Evolutionary conservation across 2,329 filamentous ascomycete species (phyloP).

Genomic region (Hypoxylon sp.): DNA sequence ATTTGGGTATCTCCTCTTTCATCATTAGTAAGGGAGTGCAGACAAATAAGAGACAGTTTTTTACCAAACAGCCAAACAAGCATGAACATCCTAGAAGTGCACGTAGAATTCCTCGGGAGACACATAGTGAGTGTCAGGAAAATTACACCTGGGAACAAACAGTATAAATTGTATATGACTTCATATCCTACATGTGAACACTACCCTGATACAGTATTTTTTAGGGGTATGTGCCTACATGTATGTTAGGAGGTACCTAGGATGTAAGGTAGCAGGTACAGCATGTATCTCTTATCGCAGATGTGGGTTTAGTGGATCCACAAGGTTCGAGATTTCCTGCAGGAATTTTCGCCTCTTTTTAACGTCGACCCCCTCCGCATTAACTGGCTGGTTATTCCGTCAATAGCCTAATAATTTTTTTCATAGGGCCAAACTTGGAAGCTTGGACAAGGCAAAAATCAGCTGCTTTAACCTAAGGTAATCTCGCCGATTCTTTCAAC

Average conservation of each 20-base stretch:
- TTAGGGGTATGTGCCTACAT: not conserved
- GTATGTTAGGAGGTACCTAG: not conserved
- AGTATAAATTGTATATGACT: not conserved
- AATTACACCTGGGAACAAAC: not conserved
- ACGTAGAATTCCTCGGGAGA: not conserved
- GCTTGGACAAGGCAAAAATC: conserved; percentile 29
- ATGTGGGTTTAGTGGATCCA: conserved; percentile 23
- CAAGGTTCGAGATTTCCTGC: conserved; percentile 38
- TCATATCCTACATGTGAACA: not conserved
- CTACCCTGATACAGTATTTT: not conserved
- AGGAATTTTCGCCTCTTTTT: conserved; percentile 40
- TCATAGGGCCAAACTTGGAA: conserved; percentile 17
- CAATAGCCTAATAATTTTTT: conserved; percentile 40
- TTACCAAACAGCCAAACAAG: not conserved
- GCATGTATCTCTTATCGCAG: not conserved
- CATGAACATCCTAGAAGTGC: not conserved
- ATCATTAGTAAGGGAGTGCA: not conserved
- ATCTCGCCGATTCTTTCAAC: conserved; percentile 29
- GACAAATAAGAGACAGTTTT: not conserved
- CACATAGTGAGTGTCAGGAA: not conserved
- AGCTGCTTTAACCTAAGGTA: conserved; percentile 19
- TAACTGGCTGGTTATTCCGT: conserved; percentile 31
- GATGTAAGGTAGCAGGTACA: not conserved
- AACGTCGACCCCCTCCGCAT: conserved; percentile 33
- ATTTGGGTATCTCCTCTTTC: not conserved